phyloP scores from a whole-genome alignment of 179 eudicot species.

The Drosera spatulata region DNA sequence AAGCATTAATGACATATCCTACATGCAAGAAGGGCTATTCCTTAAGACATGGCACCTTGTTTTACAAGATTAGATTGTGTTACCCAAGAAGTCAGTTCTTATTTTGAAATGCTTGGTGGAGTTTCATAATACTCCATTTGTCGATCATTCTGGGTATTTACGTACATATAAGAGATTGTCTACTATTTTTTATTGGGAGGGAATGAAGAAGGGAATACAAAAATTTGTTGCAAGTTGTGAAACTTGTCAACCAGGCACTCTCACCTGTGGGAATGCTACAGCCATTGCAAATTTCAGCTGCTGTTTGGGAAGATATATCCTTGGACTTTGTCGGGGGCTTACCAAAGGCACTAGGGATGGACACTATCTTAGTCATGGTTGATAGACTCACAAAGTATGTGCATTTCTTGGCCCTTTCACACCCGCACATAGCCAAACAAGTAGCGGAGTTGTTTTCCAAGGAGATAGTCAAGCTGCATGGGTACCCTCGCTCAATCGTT shows the following conservation, averaged over 20 bases:
- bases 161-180: background rate
- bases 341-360: background rate
- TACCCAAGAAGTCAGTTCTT: no score
- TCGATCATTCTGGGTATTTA: background rate
- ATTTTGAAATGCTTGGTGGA: background rate
- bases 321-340: slow-evolving; percentile 6
- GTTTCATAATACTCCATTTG: background rate
- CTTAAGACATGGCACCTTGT: no score
- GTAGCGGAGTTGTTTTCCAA: background rate
- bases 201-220: background rate
- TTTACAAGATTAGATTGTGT: no score
- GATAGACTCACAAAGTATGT: no score
- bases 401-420: background rate
- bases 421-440: background rate
- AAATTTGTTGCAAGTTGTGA: background rate
- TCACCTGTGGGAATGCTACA: background rate
- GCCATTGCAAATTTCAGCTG: slow-evolving; percentile 4
- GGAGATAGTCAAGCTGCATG: background rate
- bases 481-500: slow-evolving; percentile 1
- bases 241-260: background rate
- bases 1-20: no score
- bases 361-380: slow-evolving; percentile 1
- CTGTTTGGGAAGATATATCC: slow-evolving; percentile 5
- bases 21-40: no score
- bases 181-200: background rate